Evolutionary conservation across 495 filamentous ascomycete species (phyloP), one percentile per base, ranked within the genome.

Genomic region (Hypoxylon trugodes): DNA sequence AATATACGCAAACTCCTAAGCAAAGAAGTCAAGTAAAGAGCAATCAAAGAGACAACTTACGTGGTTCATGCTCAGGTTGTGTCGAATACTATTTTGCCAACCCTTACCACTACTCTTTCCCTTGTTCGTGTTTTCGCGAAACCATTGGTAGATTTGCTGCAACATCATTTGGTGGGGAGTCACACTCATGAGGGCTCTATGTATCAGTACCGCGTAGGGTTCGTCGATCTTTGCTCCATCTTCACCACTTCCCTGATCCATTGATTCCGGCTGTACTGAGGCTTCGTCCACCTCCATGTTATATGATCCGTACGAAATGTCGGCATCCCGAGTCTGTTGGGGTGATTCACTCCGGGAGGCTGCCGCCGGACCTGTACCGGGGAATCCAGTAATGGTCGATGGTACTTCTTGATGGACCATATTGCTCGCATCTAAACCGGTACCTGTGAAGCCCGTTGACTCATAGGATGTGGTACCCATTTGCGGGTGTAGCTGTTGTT

Each of bases 21-120:
- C 49, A 61, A 15, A 8, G 4, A 37, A 9, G 24, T 9, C 12
- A 32, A 28, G 5, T 18, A 22, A 28, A 45, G 32, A 54, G n/a
- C n/a, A n/a, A n/a, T n/a, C n/a, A n/a, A n/a, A n/a, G n/a, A n/a
- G n/a, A n/a, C n/a, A n/a, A 83, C 90, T 74, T 83, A 97, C 95
- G 35, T 80, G 82, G 69, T 98, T 98, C 95, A 98, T 98, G 9
- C 92, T 97, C 0, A 98, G 78, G 68, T 98, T 98, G 69, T 98
- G 95, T 5, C 95, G 87, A 51, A 98, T 95, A 73, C 93, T 97
- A 76, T 97, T 98, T 75, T 95, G 90, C 95, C 96, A 98, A 2
- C 93, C 96, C 68, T 88, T 91, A 22, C 76, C 81, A 7, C 81
- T 76, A 35, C 82, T 81, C 40, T 79, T 88, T 1, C 83, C 96